Percentiles rank a stretch among this genome's conserved stretches.
Evolutionary conservation across 2,329 filamentous ascomycete genomes (phyloP).

Genomic region (Scopulariopsis brevicaulis): DNA sequence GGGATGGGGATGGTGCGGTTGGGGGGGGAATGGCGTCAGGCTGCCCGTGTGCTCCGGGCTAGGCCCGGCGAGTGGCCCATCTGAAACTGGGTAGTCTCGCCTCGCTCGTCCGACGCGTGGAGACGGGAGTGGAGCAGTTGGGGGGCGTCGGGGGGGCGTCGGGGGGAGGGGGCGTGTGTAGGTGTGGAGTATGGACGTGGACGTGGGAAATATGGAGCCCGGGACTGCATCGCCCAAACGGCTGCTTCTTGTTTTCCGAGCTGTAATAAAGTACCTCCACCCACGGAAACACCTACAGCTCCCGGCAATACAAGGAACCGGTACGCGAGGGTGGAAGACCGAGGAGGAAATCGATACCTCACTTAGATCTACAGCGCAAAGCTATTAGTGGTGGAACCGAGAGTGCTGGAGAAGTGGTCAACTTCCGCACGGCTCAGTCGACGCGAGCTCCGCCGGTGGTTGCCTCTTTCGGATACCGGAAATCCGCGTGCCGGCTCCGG

Average conservation of each 20-base stretch:
- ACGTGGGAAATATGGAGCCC: no score
- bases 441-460: neutral
- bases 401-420: neutral
- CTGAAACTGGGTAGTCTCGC: neutral
- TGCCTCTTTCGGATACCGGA: neutral
- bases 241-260: no score
- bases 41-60: neutral
- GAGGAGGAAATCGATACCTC: no score
- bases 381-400: neutral
- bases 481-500: neutral
- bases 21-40: neutral
- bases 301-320: no score
- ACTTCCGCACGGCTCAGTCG: neutral
- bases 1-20: neutral
- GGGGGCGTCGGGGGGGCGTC: neutral
- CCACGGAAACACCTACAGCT: no score
- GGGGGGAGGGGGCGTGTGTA: neutral
- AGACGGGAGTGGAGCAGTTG: neutral
- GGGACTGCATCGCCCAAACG: no score
- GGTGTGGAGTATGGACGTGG: neutral
- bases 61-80: neutral
- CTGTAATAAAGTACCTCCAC: no score
- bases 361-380: no score
- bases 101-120: neutral
- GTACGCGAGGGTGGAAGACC: no score